A percentile compares a stretch with the other conserved stretches of the same genome.
These are phyloP conservation scores for Puccinia novopanici DNA, from an alignment of 1,284 basidiomycete genomes.

Conservation along the genomic window DNA sequence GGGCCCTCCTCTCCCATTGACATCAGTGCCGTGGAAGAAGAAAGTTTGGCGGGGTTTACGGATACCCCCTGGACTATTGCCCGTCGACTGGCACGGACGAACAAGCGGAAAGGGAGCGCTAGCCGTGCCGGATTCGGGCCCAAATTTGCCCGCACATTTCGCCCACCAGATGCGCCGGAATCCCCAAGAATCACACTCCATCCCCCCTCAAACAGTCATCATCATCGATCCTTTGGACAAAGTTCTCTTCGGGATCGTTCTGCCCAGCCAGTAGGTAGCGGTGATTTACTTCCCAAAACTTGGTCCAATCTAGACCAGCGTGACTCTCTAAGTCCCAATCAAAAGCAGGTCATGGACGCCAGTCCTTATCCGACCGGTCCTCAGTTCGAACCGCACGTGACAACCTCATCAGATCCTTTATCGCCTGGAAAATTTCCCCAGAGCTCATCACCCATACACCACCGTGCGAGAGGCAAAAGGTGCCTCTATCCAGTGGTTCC, in stretches of 20 bases:
- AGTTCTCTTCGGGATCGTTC: not conserved
- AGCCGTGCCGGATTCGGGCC: not conserved
- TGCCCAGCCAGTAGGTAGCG: not conserved
- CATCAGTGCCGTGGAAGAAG: conserved; percentile 29
- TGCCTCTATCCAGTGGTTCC: not conserved
- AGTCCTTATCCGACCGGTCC: not conserved
- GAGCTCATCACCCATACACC: conserved; percentile 17
- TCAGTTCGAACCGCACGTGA: not conserved
- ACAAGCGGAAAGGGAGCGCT: conserved; percentile 26
- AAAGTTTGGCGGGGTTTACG: not conserved
- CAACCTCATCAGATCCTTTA: not conserved
- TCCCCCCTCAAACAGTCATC: not conserved
- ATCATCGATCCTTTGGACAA: not conserved
- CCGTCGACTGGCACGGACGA: conserved; percentile 31
- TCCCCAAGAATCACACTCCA: conserved; percentile 13
- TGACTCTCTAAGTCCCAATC: conserved; percentile 4
- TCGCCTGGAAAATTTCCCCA: not conserved
- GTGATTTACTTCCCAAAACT: not conserved
- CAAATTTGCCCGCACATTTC: conserved; percentile 11
- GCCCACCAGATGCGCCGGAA: conserved; percentile 12
- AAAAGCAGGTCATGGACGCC: not conserved
- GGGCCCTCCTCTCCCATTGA: conserved; percentile 13
- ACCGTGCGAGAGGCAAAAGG: not conserved
- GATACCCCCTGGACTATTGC: conserved; percentile 41
- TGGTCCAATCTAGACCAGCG: not conserved